Evolutionary conservation across 2,329 filamentous ascomycete species (phyloP).

Genomic region (Nemania abortiva): DNA sequence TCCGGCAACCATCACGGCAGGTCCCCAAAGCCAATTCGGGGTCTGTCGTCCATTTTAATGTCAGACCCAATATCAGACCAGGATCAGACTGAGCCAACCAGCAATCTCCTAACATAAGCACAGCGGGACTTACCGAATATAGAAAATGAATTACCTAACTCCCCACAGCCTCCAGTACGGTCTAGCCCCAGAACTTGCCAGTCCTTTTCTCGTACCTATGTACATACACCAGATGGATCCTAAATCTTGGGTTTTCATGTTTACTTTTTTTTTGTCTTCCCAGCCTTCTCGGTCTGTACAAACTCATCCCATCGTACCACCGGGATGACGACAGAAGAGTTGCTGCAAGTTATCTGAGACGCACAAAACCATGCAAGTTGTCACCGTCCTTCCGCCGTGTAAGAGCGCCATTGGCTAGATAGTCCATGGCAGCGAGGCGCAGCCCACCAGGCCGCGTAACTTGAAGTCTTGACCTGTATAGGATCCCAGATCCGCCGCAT

Average conservation of each 20-base stretch:
- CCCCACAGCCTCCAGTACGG: slow-evolving; percentile 8
- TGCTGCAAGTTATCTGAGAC: neutral
- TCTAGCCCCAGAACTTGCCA: neutral
- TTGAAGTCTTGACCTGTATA: slow-evolving; percentile 1
- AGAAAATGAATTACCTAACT: slow-evolving; percentile 30
- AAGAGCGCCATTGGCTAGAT: slow-evolving; percentile 28
- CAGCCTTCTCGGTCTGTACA: neutral
- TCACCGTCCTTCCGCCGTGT: slow-evolving; percentile 8
- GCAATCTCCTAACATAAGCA: slow-evolving; percentile 18
- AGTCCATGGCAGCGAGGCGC: slow-evolving; percentile 24
- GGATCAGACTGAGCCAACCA: slow-evolving; percentile 23
- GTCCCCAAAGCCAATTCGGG: slow-evolving; percentile 1
- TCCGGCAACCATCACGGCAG: slow-evolving; percentile 8
- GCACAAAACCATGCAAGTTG: slow-evolving; percentile 5
- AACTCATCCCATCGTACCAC: neutral
- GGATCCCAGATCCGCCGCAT: neutral
- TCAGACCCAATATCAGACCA: neutral
- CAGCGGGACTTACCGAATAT: slow-evolving; percentile 21
- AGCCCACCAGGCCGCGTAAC: slow-evolving; percentile 34
- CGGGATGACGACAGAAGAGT: slow-evolving; percentile 18
- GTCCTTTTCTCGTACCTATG: neutral
- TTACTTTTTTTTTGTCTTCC: neutral
- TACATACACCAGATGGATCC: neutral
- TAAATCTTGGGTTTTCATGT: neutral
- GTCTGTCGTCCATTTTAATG: neutral